Evolutionary conservation across 768 basidiomycete genomes (phyloP), one percentile per base, ranked within the genome.

Genomic region (Dioszegia aurantiaca): DNA sequence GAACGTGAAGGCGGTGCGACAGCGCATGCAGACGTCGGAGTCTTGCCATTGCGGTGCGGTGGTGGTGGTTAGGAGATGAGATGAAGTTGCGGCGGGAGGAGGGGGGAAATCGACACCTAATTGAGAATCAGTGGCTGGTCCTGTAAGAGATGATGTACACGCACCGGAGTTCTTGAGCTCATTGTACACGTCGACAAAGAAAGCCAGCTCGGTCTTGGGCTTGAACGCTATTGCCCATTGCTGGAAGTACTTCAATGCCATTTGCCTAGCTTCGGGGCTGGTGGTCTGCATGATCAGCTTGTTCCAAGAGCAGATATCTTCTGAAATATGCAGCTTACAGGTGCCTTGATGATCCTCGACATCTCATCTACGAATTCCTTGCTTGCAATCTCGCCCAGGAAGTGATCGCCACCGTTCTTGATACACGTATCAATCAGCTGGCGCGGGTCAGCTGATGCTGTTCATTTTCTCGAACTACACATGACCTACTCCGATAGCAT

Each of bases 321-420:
- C 28, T n/a, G 6, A 23, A 30, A 31, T 11, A 31, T 43, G 16
- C 17, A 28, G 67, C 75, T 61, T 37, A 77, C 78, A 3, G 87
- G 85, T 16, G 87, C 81, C 77, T 87, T 90, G 70, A 94, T 83
- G 58, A 94, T 86, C 8, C 88, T 91, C 41, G 89, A 87, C 51
- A 94, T 82, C 71, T 93, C 93, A 76, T 94, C 92, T 77, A 94
- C 86, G 73, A 93, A 94, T 72, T 97, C 92, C 55, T 90, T 82
- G 4, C 89, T 90, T 4, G 88, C 85, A 44, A 94, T 77, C 73
- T 95, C 91, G 1, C 77, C 76, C 48, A 98, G 79, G 71, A 99
- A 98, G 42, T 86, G 84, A 64, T 97, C 91, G 0, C 95, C 95
- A 10, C 90, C 91, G 69, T 99, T 99, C 85, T 99, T 99, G 75